A percentile compares a stretch with the other conserved stretches of the same genome.
These are phyloP conservation scores for Stachybotrys elegans DNA, from an alignment of 2,329 filamentous ascomycete genomes.

Conservation along the genomic window DNA sequence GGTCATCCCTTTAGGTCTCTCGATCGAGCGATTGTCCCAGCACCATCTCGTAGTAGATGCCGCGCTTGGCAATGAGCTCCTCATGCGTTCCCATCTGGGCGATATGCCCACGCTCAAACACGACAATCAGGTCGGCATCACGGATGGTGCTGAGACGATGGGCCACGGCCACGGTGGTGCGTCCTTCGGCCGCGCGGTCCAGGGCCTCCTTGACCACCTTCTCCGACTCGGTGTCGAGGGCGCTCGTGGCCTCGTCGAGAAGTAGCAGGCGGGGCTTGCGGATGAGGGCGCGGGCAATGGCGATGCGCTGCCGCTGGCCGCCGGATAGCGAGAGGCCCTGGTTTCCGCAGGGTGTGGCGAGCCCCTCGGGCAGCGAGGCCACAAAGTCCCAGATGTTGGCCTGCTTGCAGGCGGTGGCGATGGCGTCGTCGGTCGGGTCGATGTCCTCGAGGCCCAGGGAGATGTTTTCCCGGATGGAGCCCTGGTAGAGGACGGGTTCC, in stretches of 20 bases:
- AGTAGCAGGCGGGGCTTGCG: constrained; percentile 62
- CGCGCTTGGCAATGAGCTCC: constrained; percentile 45
- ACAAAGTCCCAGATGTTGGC: constrained; percentile 55
- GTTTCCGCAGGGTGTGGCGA: constrained; percentile 59
- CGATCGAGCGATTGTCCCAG: constrained; percentile 36
- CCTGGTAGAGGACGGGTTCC: constrained; percentile 37
- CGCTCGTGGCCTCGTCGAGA: constrained; percentile 66
- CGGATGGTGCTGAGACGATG: constrained; percentile 53
- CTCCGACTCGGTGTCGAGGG: constrained; percentile 62
- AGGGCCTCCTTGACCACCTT: constrained; percentile 60
- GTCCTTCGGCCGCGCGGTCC: constrained; percentile 35
- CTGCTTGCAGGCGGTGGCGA: constrained; percentile 45
- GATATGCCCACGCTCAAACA: constrained; percentile 43
- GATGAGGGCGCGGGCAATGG: constrained; percentile 67
- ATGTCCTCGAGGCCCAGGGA: constrained; percentile 36
- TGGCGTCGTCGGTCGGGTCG: constrained; percentile 27
- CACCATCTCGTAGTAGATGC: constrained; percentile 51
- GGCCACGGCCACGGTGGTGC: constrained; percentile 59
- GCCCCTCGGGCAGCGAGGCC: constrained; percentile 50
- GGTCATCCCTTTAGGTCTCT: constrained; percentile 13
- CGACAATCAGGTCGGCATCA: constrained; percentile 58
- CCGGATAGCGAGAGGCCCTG: constrained; percentile 66
- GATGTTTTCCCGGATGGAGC: constrained; percentile 52
- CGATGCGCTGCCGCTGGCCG: constrained; percentile 67
- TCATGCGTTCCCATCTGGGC: constrained; percentile 57